These are phyloP conservation scores for Candida suzukii DNA, from an alignment of 805 yeast genomes.

Conservation along the genomic window DNA sequence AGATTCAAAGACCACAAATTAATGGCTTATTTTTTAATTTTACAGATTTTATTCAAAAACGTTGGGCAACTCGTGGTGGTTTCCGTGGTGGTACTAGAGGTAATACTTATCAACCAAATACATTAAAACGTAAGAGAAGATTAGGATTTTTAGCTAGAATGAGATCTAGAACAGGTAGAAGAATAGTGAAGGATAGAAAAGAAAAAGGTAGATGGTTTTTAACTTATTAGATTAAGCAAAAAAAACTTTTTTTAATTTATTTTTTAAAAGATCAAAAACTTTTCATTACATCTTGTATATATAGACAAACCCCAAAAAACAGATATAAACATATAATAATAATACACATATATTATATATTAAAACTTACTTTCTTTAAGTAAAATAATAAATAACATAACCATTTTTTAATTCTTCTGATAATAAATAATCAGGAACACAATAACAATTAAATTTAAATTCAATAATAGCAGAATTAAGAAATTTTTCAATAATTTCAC, in stretches of 20 bases:
- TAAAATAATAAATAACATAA: constrained; percentile 36
- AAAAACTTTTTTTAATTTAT: neutral
- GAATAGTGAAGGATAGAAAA: constrained; percentile 67
- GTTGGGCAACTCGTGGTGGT: constrained; percentile 41
- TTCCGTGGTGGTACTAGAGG: constrained; percentile 78
- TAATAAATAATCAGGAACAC: constrained; percentile 26
- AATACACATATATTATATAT: neutral
- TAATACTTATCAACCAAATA: constrained; percentile 91
- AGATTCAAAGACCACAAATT: constrained; percentile 7
- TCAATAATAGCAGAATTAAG: constrained; percentile 23
- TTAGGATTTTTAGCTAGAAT: constrained; percentile 86
- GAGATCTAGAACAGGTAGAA: constrained; percentile 67
- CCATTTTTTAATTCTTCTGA: constrained; percentile 31
- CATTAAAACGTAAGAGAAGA: constrained; percentile 81
- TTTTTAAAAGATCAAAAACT: neutral
- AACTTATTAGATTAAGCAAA: constrained; percentile 45
- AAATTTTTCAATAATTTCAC: constrained; percentile 41
- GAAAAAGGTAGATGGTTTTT: constrained; percentile 93
- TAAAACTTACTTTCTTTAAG: neutral
- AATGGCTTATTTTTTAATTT: too few species aligned
- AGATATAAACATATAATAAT: neutral
- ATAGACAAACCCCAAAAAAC: too few species aligned
- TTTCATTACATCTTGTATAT: neutral
- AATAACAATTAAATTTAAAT: constrained; percentile 26
- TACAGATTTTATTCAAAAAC: constrained; percentile 14